Evolutionary conservation across 1,284 basidiomycete species (phyloP), one percentile per base, ranked within the genome.

Genomic region (Rhodotorula sp.): DNA sequence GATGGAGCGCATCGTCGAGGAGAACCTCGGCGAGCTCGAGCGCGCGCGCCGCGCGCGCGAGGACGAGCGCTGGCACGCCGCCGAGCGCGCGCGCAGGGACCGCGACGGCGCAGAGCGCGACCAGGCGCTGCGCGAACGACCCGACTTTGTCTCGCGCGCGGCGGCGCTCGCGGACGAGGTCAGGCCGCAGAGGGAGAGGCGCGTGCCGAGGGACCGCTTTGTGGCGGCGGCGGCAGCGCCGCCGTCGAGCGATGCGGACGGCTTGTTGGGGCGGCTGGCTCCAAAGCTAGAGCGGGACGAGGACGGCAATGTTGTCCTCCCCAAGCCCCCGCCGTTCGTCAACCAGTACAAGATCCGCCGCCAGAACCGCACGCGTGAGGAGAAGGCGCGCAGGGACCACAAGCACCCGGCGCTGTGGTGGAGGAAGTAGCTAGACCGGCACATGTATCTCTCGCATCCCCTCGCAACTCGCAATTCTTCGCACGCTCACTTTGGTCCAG

Each of bases 1-100:
- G 41, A 72, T 74, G 72, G 74, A 76, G n/a, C 10, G 23, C 23
- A 60, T 74, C 44, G 58, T 76, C n/a, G 70, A 74, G 60, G 73
- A 72, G 44, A n/a, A 57, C 25, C 41, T 61, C 49, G 66, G 64
- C 41, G 71, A 70, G 52, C 4, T 54, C 21, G 71, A 64, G 25
- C 58, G 54, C 14, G 27, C 16, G 52, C 45, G 66, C 23, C 52
- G 53, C 46, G 34, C 16, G 59, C 19, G 59, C 23, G 54, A 67
- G 53, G 54, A 64, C 4, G 67, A 64, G 27, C 25, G 57, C 42
- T 46, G 34, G 44, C 62, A 57, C 8, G 55, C 56, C n/a, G 16
- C 25, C 23, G 56, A 61, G 50, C 34, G 34, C 5, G 55, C 53
- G 41, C 9, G 42, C 55, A n/a, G 25, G 49, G 49, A 42, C 7